Evolutionary conservation across 1,284 basidiomycete species (phyloP).

Genomic region (Marasmius fiardii): DNA sequence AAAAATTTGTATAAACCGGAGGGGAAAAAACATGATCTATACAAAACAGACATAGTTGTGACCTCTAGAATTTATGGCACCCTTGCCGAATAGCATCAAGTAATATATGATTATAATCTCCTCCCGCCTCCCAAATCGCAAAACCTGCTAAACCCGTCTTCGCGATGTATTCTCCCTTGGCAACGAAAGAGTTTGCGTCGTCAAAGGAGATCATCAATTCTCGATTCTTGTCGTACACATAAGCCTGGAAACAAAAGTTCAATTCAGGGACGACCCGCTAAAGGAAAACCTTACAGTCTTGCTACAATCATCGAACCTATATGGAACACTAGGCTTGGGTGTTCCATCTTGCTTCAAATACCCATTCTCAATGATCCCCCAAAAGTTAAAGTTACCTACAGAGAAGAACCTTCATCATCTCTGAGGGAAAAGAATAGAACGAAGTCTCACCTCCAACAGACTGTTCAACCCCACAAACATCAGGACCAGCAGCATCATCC

Average conservation of each 20-base stretch:
- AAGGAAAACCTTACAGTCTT: constrained; percentile 51
- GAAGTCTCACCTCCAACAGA: constrained; percentile 9
- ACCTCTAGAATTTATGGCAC: not conserved
- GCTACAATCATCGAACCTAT: constrained; percentile 59
- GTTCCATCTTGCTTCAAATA: constrained; percentile 54
- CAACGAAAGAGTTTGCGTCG: constrained; percentile 50
- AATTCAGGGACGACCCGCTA: not conserved
- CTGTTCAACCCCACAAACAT: constrained; percentile 48
- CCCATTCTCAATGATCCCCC: constrained; percentile 52
- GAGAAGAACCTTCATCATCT: constrained; percentile 22
- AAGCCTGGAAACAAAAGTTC: constrained; percentile 42
- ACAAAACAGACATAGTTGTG: too few relatives aligned
- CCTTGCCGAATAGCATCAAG: constrained; percentile 44
- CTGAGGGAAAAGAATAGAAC: constrained; percentile 15
- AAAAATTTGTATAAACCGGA: too few relatives aligned
- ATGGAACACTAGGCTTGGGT: constrained; percentile 42
- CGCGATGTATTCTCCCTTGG: constrained; percentile 60
- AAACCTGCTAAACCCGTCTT: constrained; percentile 52
- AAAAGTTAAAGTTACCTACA: constrained; percentile 57
- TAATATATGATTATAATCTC: constrained; percentile 55
- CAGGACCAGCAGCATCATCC: constrained; percentile 32
- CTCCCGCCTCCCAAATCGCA: constrained; percentile 62
- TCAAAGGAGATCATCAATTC: constrained; percentile 63
- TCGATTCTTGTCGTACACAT: constrained; percentile 52
- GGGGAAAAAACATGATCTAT: too few relatives aligned